Percentiles rank a stretch among this genome's conserved stretches.
Conservation (phyloP, 2,329 filamentous ascomycete genomes). For the Ampelomyces quisqualis region DNA sequence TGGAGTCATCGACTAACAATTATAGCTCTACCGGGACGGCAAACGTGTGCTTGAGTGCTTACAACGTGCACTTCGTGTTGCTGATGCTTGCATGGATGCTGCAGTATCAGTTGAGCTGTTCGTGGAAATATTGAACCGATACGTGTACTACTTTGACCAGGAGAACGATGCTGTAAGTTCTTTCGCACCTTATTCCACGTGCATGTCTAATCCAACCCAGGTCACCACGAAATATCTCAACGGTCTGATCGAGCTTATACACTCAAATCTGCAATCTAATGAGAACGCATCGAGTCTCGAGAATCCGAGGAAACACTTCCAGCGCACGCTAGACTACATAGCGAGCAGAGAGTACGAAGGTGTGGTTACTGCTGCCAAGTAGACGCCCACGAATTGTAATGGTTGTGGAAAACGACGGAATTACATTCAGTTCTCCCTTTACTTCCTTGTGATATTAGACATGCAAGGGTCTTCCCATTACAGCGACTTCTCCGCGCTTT, state of each 20-base stretch:
- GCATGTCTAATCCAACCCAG: constrained; percentile 40
- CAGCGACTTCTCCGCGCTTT: constrained; percentile 5
- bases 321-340: constrained; percentile 93
- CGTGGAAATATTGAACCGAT: constrained; percentile 96
- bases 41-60: constrained; percentile 96
- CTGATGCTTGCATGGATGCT: constrained; percentile 98
- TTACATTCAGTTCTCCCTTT: neutral
- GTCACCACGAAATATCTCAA: constrained; percentile 97
- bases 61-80: constrained; percentile 90
- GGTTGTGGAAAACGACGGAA: neutral
- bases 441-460: constrained; percentile 13
- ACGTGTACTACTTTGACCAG: constrained; percentile 99
- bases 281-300: constrained; percentile 82
- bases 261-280: constrained; percentile 88
- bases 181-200: neutral
- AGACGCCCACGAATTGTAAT: no score
- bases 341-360: constrained; percentile 89
- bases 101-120: constrained; percentile 96
- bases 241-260: constrained; percentile 95
- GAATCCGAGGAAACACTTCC: constrained; percentile 88
- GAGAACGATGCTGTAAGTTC: constrained; percentile 83
- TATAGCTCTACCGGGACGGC: constrained; percentile 84
- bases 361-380: constrained; percentile 69
- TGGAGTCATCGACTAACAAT: constrained; percentile 12
- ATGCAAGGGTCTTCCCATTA: constrained; percentile 4